Conservation (phyloP, 176 grass and related monocot genomes). For the Aegilops umbellulata region DNA sequence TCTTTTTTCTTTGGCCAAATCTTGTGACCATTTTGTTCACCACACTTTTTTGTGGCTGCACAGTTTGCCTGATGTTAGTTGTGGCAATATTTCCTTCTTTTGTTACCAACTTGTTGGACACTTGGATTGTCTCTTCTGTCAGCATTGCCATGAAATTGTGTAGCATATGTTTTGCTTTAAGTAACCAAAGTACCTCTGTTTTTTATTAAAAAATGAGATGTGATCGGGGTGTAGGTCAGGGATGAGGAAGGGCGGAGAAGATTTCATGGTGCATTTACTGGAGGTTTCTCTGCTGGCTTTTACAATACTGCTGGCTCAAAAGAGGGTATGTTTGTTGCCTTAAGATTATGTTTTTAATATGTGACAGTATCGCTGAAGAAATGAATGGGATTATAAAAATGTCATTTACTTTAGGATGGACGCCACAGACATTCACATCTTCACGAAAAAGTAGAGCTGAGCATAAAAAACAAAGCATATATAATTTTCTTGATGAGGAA, state of each 20-base stretch:
- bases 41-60: not conserved
- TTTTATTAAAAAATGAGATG: not conserved
- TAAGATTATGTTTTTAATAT: constrained; percentile 3
- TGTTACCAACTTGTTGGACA: not conserved
- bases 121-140: not conserved
- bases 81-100: not conserved
- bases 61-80: not conserved
- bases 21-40: not conserved
- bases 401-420: constrained; percentile 64
- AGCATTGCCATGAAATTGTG: not conserved
- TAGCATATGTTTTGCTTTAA: constrained; percentile 1
- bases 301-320: constrained; percentile 92
- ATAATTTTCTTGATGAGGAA: constrained; percentile 92
- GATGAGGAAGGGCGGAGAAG: constrained; percentile 96
- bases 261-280: constrained; percentile 97
- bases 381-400: not conserved
- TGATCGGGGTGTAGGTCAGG: constrained; percentile 55
- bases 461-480: constrained; percentile 80
- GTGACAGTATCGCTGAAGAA: not conserved
- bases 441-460: constrained; percentile 88
- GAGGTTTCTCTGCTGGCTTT: constrained; percentile 90
- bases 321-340: constrained; percentile 58
- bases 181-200: not conserved
- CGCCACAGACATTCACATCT: constrained; percentile 85
- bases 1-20: not conserved